Evolutionary conservation across 257 asterid species (phyloP).

Genomic region (Penstemon barbatus): DNA sequence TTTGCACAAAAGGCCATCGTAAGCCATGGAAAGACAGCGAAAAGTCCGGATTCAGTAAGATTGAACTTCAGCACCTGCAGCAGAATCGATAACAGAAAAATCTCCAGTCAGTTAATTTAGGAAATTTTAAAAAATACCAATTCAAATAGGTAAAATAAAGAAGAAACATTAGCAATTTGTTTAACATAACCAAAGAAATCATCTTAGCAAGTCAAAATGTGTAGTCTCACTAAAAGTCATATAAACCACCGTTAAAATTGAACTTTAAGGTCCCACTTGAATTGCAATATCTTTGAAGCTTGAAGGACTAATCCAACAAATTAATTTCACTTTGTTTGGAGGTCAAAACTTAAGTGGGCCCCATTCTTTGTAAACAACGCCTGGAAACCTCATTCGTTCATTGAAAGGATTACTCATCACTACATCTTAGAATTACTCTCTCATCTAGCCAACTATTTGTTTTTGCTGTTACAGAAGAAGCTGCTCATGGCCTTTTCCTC

Average conservation of each 20-base stretch:
- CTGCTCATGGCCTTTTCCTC: too few relatives aligned
- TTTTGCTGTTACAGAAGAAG: too few relatives aligned
- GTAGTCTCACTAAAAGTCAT: background rate
- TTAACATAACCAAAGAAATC: background rate
- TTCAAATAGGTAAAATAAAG: background rate
- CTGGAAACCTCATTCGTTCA: background rate
- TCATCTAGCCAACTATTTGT: background rate
- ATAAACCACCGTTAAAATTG: background rate
- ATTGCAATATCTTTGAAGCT: background rate
- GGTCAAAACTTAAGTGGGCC: background rate
- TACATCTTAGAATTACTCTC: background rate
- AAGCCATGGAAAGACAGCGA: conserved; percentile 85
- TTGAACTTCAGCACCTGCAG: conserved; percentile 83
- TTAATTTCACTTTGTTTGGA: background rate
- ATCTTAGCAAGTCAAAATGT: background rate
- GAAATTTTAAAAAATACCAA: background rate
- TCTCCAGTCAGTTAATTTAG: conserved; percentile 9
- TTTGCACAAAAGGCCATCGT: conserved; percentile 89
- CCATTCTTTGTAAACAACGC: background rate
- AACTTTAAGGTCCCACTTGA: background rate
- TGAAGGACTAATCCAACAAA: background rate
- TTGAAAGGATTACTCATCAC: background rate
- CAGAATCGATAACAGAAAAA: conserved; percentile 24
- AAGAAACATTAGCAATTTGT: background rate
- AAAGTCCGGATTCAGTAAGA: conserved; percentile 75